phyloP scores from a whole-genome alignment of 352 stramenopile species.

The Pythium sukuiense region DNA sequence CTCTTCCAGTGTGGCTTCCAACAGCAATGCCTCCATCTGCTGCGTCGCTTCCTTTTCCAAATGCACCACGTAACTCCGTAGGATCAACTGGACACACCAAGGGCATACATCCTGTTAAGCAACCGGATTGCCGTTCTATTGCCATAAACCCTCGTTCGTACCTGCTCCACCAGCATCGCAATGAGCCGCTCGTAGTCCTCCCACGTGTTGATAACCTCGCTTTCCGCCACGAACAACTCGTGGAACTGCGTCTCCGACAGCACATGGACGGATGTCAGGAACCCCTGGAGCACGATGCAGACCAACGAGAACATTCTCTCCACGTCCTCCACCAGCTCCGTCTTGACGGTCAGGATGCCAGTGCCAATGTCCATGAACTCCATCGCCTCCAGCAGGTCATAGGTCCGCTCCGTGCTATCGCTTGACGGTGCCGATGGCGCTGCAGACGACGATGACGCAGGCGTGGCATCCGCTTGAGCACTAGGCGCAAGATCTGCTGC shows the following conservation, averaged over 20 bases:
- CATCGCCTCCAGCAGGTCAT: slow-evolving; percentile 86
- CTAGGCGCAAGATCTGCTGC: background rate
- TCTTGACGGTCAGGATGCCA: slow-evolving; percentile 85
- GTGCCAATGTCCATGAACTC: slow-evolving; percentile 89
- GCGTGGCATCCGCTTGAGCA: background rate
- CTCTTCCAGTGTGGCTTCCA: slow-evolving; percentile 37
- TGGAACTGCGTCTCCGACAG: slow-evolving; percentile 66
- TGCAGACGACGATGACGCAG: background rate
- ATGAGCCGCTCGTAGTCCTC: slow-evolving; percentile 81
- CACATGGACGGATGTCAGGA: slow-evolving; percentile 61
- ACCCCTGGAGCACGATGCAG: slow-evolving; percentile 59
- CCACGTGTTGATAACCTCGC: slow-evolving; percentile 79
- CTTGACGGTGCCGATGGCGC: slow-evolving; percentile 5
- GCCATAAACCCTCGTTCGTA: background rate
- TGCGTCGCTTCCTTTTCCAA: slow-evolving; percentile 63
- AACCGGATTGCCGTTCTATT: background rate
- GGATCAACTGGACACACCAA: slow-evolving; percentile 48
- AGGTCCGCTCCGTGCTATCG: slow-evolving; percentile 56
- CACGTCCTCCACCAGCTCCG: slow-evolving; percentile 69
- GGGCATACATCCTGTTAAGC: background rate
- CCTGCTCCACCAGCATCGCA: slow-evolving; percentile 74
- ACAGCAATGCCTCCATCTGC: slow-evolving; percentile 78
- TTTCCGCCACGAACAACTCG: slow-evolving; percentile 75
- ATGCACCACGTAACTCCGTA: slow-evolving; percentile 68
- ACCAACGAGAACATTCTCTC: slow-evolving; percentile 67